These are phyloP conservation scores for Avicennia marina DNA, from an alignment of 257 asterid species.

Conservation along the genomic window DNA sequence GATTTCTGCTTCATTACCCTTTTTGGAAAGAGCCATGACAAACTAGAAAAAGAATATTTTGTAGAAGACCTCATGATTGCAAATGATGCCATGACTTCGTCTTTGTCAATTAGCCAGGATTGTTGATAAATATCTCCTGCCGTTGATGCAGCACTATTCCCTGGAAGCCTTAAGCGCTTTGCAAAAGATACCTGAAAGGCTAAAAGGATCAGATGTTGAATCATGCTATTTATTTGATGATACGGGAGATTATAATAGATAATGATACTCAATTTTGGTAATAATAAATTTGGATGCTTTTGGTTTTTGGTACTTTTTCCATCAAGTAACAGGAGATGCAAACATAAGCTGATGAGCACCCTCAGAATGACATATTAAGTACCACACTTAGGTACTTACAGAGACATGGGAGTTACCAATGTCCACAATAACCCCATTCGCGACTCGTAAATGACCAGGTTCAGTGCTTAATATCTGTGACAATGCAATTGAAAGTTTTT, in stretches of 20 bases:
- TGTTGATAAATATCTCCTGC: slow-evolving; percentile 47
- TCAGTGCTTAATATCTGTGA: slow-evolving; percentile 83
- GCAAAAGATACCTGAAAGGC: slow-evolving; percentile 69
- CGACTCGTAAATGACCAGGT: slow-evolving; percentile 58
- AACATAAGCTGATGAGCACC: slow-evolving; percentile 6
- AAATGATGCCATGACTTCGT: slow-evolving; percentile 69
- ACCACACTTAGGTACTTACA: slow-evolving; percentile 48
- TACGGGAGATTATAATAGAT: background rate
- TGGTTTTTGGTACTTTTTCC: slow-evolving; percentile 9
- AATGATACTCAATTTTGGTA: background rate
- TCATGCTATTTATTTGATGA: slow-evolving; percentile 1
- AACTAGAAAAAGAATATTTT: background rate
- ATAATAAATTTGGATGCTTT: slow-evolving; percentile 14
- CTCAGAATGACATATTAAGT: slow-evolving; percentile 17
- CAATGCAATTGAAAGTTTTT: slow-evolving; percentile 13
- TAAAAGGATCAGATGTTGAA: slow-evolving; percentile 13
- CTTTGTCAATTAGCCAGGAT: slow-evolving; percentile 88
- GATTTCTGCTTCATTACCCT: slow-evolving; percentile 14
- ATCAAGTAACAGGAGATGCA: slow-evolving; percentile 13
- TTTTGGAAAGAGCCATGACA: background rate
- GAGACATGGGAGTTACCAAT: slow-evolving; percentile 61
- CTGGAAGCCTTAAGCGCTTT: slow-evolving; percentile 75
- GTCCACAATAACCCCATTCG: slow-evolving; percentile 69
- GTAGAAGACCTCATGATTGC: slow-evolving; percentile 81
- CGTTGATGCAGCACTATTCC: slow-evolving; percentile 40